Base-by-base conservation (phyloP, 2,329 filamentous ascomycete species). In the Fonsecaea multimorphosa region DNA sequence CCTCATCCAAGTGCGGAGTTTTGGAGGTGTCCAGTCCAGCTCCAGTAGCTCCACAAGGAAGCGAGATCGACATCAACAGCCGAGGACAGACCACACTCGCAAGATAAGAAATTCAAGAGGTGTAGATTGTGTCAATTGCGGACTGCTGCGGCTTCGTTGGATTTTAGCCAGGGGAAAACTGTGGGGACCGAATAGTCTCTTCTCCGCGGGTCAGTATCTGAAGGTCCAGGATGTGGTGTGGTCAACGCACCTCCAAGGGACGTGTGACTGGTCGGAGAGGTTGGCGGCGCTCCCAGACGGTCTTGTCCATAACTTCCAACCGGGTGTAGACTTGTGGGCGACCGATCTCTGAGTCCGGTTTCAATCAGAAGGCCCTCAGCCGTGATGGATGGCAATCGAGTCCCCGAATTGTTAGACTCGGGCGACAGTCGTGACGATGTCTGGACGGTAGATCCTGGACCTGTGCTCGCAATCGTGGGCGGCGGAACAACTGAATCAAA, bases 371-470 rank as follows among this genome's bases (percentile, higher is more conserved):
- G 56, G 19, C 69, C 69, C 36, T 62, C 66, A 7, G 67, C 46
- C n/a, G 69, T 71, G 52, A 71, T 71, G 8, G 69, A 71, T 16
- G 69, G 69, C 27, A 71, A 40, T n/a, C 69, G 67, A n/a, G 61
- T 65, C 6, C 57, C 32, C n/a, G 60, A 22, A 24, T n/a, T 61
- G 8, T 29, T 61, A 16, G 61, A 54, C 24, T 71, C 69, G 1
- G 67, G 64, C 14, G 69, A 71, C 19, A 67, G 57, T 19, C 66
- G 64, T 34, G 67, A 66, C 40, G 61, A 61, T 12, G 53, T 49
- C 24, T 53, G 58, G 12, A 67, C 31, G 36, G 38, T 61, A 8
- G 61, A 24, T 16, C 31, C 49, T 12, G 65, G 27, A 34, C 31
- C 61, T 14, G 63, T 29, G 16, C 27, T 65, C 19, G 57, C 36